phyloP scores from a whole-genome alignment of 257 asterid genomes.

The Capsicum pubescens region DNA sequence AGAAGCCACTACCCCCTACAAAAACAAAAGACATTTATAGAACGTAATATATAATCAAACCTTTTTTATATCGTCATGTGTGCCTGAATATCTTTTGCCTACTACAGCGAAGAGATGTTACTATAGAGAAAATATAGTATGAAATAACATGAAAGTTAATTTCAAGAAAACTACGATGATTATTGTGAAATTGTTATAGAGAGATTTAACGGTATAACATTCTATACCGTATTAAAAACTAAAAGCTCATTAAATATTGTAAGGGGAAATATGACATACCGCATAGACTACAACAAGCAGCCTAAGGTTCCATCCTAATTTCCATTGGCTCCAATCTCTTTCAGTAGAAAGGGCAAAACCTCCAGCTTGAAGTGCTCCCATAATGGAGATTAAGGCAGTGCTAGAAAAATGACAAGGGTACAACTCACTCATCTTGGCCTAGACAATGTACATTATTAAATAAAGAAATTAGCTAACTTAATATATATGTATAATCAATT shows the following conservation, averaged over 20 bases:
- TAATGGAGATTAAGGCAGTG: slow-evolving; percentile 56
- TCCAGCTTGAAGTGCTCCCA: slow-evolving; percentile 52
- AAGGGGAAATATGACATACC: slow-evolving; percentile 35
- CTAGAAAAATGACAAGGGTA: slow-evolving; percentile 69
- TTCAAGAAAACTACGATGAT: neutral
- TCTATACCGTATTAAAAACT: neutral
- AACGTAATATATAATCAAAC: neutral
- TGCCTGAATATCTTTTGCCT: neutral
- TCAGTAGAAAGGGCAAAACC: slow-evolving; percentile 49
- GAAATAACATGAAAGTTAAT: neutral
- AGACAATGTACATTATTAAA: neutral
- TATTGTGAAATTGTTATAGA: neutral
- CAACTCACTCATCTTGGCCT: slow-evolving; percentile 56
- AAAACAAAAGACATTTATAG: neutral
- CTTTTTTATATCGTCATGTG: neutral
- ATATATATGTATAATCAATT: neutral
- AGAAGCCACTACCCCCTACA: slow-evolving; percentile 40
- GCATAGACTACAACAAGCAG: slow-evolving; percentile 50
- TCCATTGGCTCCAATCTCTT: slow-evolving; percentile 66
- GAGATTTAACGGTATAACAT: neutral
- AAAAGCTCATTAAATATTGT: neutral
- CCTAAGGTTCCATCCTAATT: slow-evolving; percentile 59
- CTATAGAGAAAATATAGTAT: neutral
- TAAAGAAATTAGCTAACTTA: neutral
- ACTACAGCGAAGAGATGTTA: neutral